Conservation (phyloP, 2,329 filamentous ascomycete species). For the Venturia aucupariae region DNA sequence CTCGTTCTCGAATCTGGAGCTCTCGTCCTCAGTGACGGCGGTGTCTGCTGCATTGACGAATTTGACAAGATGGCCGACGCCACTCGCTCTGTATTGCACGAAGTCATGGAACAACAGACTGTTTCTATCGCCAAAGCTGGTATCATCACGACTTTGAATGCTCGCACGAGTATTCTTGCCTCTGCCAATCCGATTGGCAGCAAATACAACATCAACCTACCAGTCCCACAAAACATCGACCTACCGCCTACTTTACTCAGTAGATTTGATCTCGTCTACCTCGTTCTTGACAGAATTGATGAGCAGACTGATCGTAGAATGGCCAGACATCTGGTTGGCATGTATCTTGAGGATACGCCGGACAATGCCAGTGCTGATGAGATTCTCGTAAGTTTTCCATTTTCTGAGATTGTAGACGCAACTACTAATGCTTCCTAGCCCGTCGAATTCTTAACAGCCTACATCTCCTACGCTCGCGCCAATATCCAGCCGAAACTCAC, state of each 20-base stretch:
- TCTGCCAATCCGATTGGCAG: constrained; percentile 97
- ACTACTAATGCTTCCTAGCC: constrained; percentile 44
- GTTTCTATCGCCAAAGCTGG: constrained; percentile 71
- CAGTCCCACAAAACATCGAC: constrained; percentile 96
- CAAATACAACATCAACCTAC: constrained; percentile 92
- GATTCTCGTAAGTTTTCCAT: constrained; percentile 57
- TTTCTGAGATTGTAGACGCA: not conserved
- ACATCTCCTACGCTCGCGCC: constrained; percentile 91
- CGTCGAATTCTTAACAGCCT: constrained; percentile 89
- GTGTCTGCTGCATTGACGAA: constrained; percentile 70
- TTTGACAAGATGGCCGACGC: constrained; percentile 75
- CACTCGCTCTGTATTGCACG: constrained; percentile 64
- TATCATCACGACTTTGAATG: constrained; percentile 83
- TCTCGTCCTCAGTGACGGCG: constrained; percentile 63
- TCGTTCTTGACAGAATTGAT: constrained; percentile 89
- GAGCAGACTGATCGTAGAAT: constrained; percentile 81
- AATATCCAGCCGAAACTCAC: constrained; percentile 78
- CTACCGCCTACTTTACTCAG: constrained; percentile 89
- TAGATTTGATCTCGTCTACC: constrained; percentile 92
- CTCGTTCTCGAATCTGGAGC: constrained; percentile 68
- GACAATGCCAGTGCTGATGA: constrained; percentile 73
- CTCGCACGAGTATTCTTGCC: constrained; percentile 87
- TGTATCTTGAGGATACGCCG: constrained; percentile 93
- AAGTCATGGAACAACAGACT: constrained; percentile 76
- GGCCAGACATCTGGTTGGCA: constrained; percentile 84